A percentile compares a stretch with the other conserved stretches of the same genome.
These are phyloP conservation scores for Aspergillus ostianus DNA, from an alignment of 495 filamentous ascomycete species.

Conservation along the genomic window DNA sequence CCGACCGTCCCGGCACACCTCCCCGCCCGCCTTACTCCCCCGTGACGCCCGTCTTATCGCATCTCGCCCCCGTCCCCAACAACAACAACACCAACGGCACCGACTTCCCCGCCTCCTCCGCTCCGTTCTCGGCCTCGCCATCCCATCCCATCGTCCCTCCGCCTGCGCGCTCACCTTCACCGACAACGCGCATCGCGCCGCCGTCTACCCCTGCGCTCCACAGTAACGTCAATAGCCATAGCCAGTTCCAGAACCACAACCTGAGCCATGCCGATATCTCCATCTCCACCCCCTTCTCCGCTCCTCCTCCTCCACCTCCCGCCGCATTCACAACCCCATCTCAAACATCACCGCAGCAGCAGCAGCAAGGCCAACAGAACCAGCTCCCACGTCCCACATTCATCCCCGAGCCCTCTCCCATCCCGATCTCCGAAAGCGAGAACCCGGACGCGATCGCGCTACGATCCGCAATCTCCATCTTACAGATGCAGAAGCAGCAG, in stretches of 20 bases:
- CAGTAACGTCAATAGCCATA: too few relatives aligned
- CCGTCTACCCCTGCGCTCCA: neutral
- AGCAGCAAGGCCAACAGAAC: neutral
- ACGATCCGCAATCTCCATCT: conserved; percentile 71
- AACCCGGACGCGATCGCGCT: conserved; percentile 86
- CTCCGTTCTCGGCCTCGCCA: too few relatives aligned
- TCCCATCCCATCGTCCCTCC: conserved; percentile 38
- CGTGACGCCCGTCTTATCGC: conserved; percentile 45
- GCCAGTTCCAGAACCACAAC: neutral
- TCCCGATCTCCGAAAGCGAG: conserved; percentile 69
- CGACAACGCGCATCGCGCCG: conserved; percentile 12
- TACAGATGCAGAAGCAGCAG: conserved; percentile 79
- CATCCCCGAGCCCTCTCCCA: conserved; percentile 50
- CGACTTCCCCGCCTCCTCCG: neutral
- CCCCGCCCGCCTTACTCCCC: conserved; percentile 49
- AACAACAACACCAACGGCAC: conserved; percentile 17
- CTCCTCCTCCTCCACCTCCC: neutral
- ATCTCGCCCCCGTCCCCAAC: conserved; percentile 34
- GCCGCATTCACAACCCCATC: neutral
- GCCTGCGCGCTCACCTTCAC: conserved; percentile 37
- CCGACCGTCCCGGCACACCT: conserved; percentile 39
- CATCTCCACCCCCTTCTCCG: conserved; percentile 17
- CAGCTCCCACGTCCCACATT: conserved; percentile 24
- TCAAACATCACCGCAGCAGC: too few relatives aligned
- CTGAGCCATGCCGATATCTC: conserved; percentile 9